phyloP scores from a whole-genome alignment of 495 filamentous ascomycete species.

The Penicillium subrubescens region DNA sequence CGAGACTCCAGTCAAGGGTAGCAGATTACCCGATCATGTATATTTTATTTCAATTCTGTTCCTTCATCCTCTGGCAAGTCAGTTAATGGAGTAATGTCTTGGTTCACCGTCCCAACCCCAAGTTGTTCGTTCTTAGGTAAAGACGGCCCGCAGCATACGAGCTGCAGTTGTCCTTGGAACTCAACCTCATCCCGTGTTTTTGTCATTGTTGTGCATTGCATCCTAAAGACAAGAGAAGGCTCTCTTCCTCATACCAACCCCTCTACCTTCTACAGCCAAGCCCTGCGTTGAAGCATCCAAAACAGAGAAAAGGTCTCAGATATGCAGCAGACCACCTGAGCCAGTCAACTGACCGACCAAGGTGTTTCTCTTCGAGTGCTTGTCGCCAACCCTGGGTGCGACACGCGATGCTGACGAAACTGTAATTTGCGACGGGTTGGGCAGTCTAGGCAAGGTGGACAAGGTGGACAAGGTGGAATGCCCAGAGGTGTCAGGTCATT shows the following conservation, averaged over 20 bases:
- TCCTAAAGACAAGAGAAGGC: neutral
- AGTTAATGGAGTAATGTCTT: neutral
- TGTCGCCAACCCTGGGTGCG: conserved; percentile 1
- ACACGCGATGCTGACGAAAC: conserved; percentile 26
- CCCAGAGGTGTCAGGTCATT: neutral
- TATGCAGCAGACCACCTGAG: conserved; percentile 16
- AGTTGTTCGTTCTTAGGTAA: neutral
- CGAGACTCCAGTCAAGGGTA: neutral
- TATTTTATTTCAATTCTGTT: neutral
- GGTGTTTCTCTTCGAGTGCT: neutral
- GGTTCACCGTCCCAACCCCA: neutral
- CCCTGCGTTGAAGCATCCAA: neutral
- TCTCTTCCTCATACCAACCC: neutral
- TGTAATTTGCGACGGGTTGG: conserved; percentile 13
- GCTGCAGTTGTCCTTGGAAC: neutral
- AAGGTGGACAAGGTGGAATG: neutral
- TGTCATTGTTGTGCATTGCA: conserved; percentile 11
- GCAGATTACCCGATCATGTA: neutral
- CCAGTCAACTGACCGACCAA: conserved; percentile 22
- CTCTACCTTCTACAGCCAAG: neutral
- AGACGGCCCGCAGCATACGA: conserved; percentile 7
- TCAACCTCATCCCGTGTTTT: neutral
- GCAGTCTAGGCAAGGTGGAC: conserved; percentile 3
- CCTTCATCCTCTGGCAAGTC: neutral
- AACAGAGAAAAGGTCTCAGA: neutral